A percentile compares a stretch with the other conserved stretches of the same genome.
Evolutionary conservation across 768 basidiomycete species (phyloP).

Genomic region (Agaricus bisporus): DNA sequence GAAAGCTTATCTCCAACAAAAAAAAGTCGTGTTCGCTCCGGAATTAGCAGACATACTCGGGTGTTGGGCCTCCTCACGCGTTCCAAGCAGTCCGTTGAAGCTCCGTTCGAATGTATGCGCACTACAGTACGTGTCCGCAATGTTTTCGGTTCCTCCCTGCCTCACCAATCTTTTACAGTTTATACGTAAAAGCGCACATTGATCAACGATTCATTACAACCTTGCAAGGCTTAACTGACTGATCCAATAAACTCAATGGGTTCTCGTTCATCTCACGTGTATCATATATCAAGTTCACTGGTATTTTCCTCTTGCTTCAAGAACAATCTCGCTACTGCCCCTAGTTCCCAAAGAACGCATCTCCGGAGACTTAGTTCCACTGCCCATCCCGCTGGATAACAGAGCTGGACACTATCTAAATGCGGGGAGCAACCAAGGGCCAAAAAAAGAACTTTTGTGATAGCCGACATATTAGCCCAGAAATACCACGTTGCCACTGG

Average conservation of each 20-base stretch:
- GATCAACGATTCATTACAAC: conserved; percentile 86
- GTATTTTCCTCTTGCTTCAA: too few relatives aligned
- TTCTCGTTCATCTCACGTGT: too few relatives aligned
- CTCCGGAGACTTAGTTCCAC: too few relatives aligned
- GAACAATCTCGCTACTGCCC: too few relatives aligned
- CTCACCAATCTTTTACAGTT: conserved; percentile 37
- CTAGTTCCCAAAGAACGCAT: too few relatives aligned
- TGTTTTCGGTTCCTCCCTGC: neutral
- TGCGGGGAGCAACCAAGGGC: too few relatives aligned
- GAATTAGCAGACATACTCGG: conserved; percentile 76
- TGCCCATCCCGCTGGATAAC: too few relatives aligned
- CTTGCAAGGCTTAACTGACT: conserved; percentile 53
- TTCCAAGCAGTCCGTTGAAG: conserved; percentile 54
- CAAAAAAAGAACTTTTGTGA: too few relatives aligned
- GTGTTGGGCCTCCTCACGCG: conserved; percentile 77
- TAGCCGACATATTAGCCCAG: too few relatives aligned
- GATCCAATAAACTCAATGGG: conserved; percentile 64
- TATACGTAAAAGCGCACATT: conserved; percentile 57
- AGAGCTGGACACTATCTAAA: too few relatives aligned
- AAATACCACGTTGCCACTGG: too few relatives aligned
- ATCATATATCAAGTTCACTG: too few relatives aligned
- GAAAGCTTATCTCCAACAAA: conserved; percentile 25
- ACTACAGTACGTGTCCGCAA: conserved; percentile 54
- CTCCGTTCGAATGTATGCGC: conserved; percentile 78
- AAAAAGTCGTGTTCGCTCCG: conserved; percentile 52